These are phyloP conservation scores for Suillus ampliporus DNA, from an alignment of 768 basidiomycete genomes.

Conservation along the genomic window DNA sequence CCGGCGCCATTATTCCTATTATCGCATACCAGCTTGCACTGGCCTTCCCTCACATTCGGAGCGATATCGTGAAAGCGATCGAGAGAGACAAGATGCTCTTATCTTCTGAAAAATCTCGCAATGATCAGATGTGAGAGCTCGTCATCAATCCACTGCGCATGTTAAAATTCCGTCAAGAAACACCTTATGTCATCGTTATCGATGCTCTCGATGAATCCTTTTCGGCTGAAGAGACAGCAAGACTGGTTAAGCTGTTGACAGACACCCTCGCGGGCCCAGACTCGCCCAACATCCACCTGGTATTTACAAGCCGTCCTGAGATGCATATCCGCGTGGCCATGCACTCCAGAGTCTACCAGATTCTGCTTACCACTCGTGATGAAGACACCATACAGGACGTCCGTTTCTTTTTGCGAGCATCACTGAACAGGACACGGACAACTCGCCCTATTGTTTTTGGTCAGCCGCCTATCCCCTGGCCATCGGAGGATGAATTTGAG, in stretches of 20 bases:
- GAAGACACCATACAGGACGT: conserved; percentile 19
- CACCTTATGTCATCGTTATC: neutral
- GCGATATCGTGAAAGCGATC: conserved; percentile 16
- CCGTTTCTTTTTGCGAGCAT: conserved; percentile 17
- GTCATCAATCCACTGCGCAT: conserved; percentile 18
- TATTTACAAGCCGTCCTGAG: neutral
- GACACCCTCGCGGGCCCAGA: conserved; percentile 15
- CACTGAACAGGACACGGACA: conserved; percentile 15
- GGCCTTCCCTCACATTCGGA: conserved; percentile 11
- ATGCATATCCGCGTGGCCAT: conserved; percentile 2
- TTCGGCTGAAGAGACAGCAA: conserved; percentile 16
- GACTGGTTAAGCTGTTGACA: conserved; percentile 12
- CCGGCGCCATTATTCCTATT: conserved; percentile 16
- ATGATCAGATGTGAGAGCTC: conserved; percentile 20
- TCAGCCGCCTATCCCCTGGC: conserved; percentile 15
- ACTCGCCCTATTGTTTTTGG: conserved; percentile 9
- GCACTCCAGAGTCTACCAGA: conserved; percentile 2
- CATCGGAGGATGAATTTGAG: conserved; percentile 20
- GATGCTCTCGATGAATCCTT: conserved; percentile 17
- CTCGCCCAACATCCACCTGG: neutral
- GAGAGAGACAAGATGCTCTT: conserved; percentile 15
- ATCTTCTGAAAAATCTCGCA: neutral
- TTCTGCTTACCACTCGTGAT: conserved; percentile 8
- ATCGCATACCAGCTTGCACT: conserved; percentile 24
- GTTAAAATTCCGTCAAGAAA: conserved; percentile 11